Base-by-base conservation (phyloP, 305 asterid species). In the Solanum hybrid region DNA sequence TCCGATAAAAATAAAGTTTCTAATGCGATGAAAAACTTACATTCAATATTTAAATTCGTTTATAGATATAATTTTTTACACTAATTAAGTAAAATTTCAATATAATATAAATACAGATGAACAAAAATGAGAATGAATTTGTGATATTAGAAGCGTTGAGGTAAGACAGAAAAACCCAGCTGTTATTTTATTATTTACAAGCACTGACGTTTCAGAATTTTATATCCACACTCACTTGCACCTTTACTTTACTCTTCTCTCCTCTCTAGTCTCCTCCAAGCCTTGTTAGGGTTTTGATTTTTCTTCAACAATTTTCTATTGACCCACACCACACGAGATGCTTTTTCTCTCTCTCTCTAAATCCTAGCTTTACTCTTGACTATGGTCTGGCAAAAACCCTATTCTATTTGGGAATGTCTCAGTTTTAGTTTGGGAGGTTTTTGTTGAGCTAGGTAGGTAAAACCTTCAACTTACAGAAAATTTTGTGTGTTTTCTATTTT, bases 361-460 rank as follows among this genome's bases (percentile, higher is more conserved):
- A 92, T 94, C 95, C 92, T 91, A 92, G 93, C 88, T 84, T 88
- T 37, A 34, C 88, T 88, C 88, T 82, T 89, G 88, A 89, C 88
- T 92, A 90, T 93, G 95, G 88, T 91, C 89, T 88, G 92, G 89
- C 86, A 89, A 81, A 73, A 88, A 85, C 90, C 86, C 87, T 86
- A 86, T 88, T 91, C 89, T 86, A 42, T 51, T 71, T 73, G 72
- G 93, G 87, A 91, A 94, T 95, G 96, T 92, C 69, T 91, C 92
- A 87, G 89, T 64, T 87, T 89, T 91, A 69, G 69, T 64, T 85
- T 85, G 86, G 38, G 71, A 78, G 90, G 91, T 75, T 72, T 91
- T 85, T 90, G 64, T 93, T 89, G 92, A 88, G 86, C 92, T 92
- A 71, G 77, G 77, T 75, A 93, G 93, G 98, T 93, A 89, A 89